Evolutionary conservation across 106 monocot genomes (phyloP), one percentile per base, ranked within the genome.

Genomic region (Iris macrosiphon): DNA sequence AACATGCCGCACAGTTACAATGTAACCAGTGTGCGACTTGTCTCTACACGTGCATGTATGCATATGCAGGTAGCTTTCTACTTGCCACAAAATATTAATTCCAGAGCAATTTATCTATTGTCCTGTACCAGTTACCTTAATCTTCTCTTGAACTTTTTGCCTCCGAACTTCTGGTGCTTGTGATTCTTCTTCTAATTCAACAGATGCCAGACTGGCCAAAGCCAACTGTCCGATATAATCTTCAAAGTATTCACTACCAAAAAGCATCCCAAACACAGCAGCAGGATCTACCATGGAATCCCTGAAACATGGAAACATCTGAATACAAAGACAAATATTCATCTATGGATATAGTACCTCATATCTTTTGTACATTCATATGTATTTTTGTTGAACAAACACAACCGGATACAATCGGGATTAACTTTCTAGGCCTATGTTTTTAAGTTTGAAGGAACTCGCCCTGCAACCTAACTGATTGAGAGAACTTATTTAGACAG

Each of bases 241-340:
- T 57, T 96, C 89, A 80, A 96, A 96, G 15, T 63, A 72, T 21
- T 96, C 95, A 79, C 89, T 96, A 68, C 95, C 95, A 80, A 96
- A 96, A 45, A 96, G 67, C 95, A 96, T 96, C 45, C 95, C 95
- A 75, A 89, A 96, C 32, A 96, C 95, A 77, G 89, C 79, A 41
- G 85, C 53, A 63, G 89, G 89, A 68, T 96, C 95, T 43, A 85
- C 68, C 88, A 95, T 82, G 31, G 68, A 34, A 44, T 89, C 95
- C 68, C 89, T 95, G 77, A 62, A 71, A 72, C 18, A 14, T 30
- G 28, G 12, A 43, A 50, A 12, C 6, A 26, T 26, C 18, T 40
- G 19, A n/a, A 22, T 9, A 40, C 14, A 25, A 4, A 8, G 11
- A 42, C 1, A 22, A 47, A 7, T 21, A 22, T 47, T 21, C 22